Base-by-base conservation (phyloP, 106 monocot genomes). In the Acorus gramineus region DNA sequence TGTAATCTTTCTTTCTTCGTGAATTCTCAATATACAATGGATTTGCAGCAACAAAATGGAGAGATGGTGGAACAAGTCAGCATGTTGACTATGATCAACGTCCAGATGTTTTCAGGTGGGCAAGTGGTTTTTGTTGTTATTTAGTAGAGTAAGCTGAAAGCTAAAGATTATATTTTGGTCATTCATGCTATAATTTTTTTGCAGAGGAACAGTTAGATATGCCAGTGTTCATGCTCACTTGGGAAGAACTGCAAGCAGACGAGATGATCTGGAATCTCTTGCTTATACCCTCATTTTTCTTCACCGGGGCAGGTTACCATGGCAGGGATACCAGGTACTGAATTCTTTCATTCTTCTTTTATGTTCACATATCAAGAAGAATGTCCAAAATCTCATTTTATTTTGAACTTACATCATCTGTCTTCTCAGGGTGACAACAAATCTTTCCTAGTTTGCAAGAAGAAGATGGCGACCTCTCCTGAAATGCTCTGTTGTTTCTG, bases 261-360 rank as follows among this genome's bases (percentile, higher is more conserved):
- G 92, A 68, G 92, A 92, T 78, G 92, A 92, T 70, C 63, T 92
- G 14, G 92, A 92, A 73, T 92, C 92, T 75, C 92, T 92, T 77
- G 92, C 92, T 11, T 92, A 92, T 64, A 92, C 92, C 4, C 82
- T 92, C 11, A 75, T 92, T 62, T 92, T 92, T 64, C 84, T 92
- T 63, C 81, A 79, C 47, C 67, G 77, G 68, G 92, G 92, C 47
- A 84, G 84, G 49, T 75, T 92, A 50, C 92, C 92, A 6, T 92
- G 92, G 92, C 92, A 92, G 63, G 92, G 92, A 10, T 92, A 87
- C 66, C 92, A 92, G 92, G 92, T 92, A 74, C 28, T 28, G 28
- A 28, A 28, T 28, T 28, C 28, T 28, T 28, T 28, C 28, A 28
- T 28, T 28, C 28, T 28, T 28, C 28, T 28, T 28, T 28, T 28